Conservation (phyloP, 2,329 filamentous ascomycete genomes). For the Phyllosticta capitalensis region DNA sequence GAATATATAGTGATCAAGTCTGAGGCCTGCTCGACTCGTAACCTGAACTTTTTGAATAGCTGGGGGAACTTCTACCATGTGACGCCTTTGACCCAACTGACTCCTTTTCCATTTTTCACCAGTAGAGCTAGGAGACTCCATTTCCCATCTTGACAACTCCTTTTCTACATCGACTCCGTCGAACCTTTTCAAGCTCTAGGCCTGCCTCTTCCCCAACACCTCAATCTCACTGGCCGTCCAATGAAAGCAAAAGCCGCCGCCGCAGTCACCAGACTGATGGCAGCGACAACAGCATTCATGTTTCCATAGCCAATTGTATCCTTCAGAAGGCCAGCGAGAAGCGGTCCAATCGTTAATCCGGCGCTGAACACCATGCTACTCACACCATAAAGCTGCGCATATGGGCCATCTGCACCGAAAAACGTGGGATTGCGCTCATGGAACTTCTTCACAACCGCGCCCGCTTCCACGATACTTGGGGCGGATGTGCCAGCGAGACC, state of each 20-base stretch:
- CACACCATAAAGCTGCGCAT: constrained; percentile 56
- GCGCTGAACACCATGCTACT: constrained; percentile 53
- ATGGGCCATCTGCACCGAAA: constrained; percentile 49
- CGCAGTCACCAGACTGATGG: constrained; percentile 26
- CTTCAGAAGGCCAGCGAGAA: constrained; percentile 45
- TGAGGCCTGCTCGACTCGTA: too few species aligned
- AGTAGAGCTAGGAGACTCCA: too few species aligned
- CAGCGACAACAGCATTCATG: constrained; percentile 45
- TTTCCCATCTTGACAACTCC: neutral
- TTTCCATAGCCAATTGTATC: constrained; percentile 47
- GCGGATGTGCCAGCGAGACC: constrained; percentile 46
- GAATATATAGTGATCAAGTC: too few species aligned
- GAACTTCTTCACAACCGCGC: constrained; percentile 46
- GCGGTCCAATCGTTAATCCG: constrained; percentile 51
- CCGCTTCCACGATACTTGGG: constrained; percentile 49
- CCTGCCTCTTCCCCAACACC: neutral
- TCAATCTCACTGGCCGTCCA: neutral
- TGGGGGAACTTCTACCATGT: too few species aligned
- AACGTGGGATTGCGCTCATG: constrained; percentile 45
- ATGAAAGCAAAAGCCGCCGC: constrained; percentile 28
- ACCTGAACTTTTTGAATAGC: too few species aligned
- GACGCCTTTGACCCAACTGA: too few species aligned
- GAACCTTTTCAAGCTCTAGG: neutral
- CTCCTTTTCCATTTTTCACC: too few species aligned
- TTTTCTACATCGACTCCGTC: neutral